Evolutionary conservation across 2,329 filamentous ascomycete genomes (phyloP), one percentile per base, ranked within the genome.

Genomic region (Scleromitrula shiraiana): DNA sequence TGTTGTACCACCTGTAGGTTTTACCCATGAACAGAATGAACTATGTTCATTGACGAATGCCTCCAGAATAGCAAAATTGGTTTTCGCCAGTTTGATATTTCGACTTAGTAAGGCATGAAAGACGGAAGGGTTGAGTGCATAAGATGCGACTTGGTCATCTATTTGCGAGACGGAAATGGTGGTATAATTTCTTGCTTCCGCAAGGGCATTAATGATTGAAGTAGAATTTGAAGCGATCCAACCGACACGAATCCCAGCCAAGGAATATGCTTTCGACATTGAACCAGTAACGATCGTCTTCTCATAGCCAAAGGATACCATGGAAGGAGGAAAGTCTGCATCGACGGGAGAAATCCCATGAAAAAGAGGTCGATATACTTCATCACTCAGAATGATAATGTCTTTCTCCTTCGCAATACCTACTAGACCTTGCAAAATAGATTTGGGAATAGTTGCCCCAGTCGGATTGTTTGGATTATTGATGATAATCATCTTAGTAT

Each of bases 381-480:
- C 88, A 60, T 94, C 87, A 7, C 77, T 77, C 50, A 91, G 70
- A 45, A 95, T 69, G 41, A 76, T 78, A 46, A 93, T 81, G 46
- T 75, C 71, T 30, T 78, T 74, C 30, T 76, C 68, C 46, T 72
- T 68, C 2, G 86, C 85, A 46, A 90, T 67, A 3, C 76, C 70
- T 30, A 87, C 69, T 52, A 93, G 74, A 3, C 73, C 60, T 46
- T 78, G 64, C 1, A 94, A 71, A 10, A 78, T 72, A 1, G 72
- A 63, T 37, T 73, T 78, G 0, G 81, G 78, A 15, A 88, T 80
- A 3, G 83, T 74, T 8, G 80, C 77, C 5, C 88, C 87, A 0
- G 83, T 90, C 0, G 88, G 88, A 59, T 95, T 94, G 65, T 90
- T 87, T 1, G 88, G 85, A 58, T 89, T 91, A 64, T 79, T 83